Evolutionary conservation across 495 filamentous ascomycete species (phyloP).

Genomic region (Aspergillus haitiensis): DNA sequence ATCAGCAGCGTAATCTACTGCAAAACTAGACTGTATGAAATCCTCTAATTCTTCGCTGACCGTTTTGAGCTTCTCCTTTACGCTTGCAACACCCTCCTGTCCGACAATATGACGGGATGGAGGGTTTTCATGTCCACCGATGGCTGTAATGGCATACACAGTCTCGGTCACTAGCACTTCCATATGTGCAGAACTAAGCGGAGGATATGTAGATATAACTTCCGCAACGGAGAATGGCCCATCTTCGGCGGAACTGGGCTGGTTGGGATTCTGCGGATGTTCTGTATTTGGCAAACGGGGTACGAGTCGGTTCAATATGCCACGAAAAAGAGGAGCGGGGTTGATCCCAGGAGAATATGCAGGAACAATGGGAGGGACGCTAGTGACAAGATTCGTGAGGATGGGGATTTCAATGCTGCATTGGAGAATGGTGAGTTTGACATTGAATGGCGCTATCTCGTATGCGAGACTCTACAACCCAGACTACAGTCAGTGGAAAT

Average conservation of each 20-base stretch:
- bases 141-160: constrained; percentile 86
- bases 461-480: constrained; percentile 73
- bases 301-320: constrained; percentile 74
- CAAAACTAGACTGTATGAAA: constrained; percentile 85
- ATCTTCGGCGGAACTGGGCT: constrained; percentile 38
- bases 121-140: constrained; percentile 93
- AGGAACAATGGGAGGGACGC: constrained; percentile 70
- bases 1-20: constrained; percentile 68
- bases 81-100: constrained; percentile 80
- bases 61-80: constrained; percentile 96
- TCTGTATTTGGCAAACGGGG: constrained; percentile 48
- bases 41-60: constrained; percentile 95
- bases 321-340: constrained; percentile 75
- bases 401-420: constrained; percentile 80
- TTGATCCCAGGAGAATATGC: constrained; percentile 73
- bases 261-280: constrained; percentile 25
- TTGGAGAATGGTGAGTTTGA: constrained; percentile 94
- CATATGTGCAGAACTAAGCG: constrained; percentile 60
- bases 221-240: constrained; percentile 49
- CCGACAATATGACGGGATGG: constrained; percentile 93
- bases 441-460: constrained; percentile 95
- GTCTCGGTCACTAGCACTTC: constrained; percentile 79
- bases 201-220: constrained; percentile 70
- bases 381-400: constrained; percentile 80
- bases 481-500: constrained; percentile 18